phyloP scores from a whole-genome alignment of 1,284 basidiomycete species.

The Rhodotorula sp. region DNA sequence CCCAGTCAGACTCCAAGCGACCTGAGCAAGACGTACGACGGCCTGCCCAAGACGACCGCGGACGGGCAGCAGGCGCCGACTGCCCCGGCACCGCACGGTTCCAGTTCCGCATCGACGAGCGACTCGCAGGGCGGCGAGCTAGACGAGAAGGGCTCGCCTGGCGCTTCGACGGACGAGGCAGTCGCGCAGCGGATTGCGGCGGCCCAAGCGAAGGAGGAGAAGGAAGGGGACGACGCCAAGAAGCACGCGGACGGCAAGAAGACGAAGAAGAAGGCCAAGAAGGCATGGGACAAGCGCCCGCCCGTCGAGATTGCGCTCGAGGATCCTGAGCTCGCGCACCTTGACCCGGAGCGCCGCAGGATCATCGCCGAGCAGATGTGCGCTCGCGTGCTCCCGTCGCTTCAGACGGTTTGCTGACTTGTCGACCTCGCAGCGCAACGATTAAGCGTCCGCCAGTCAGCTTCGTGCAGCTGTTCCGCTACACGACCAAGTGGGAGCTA shows the following conservation, averaged over 20 bases:
- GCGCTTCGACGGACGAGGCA: conserved; percentile 13
- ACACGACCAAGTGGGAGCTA: conserved; percentile 37
- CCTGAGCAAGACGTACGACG: background rate
- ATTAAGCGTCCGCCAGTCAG: conserved; percentile 19
- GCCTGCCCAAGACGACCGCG: background rate
- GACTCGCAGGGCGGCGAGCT: background rate
- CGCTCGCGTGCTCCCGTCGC: background rate
- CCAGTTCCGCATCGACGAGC: background rate
- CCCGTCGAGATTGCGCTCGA: conserved; percentile 29
- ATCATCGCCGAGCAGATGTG: conserved; percentile 38
- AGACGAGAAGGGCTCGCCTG: background rate
- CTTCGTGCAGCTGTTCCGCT: conserved; percentile 30
- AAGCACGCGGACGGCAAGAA: background rate
- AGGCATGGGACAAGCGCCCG: conserved; percentile 3
- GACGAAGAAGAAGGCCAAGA: conserved; percentile 9
- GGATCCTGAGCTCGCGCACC: conserved; percentile 31
- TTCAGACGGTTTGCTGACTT: background rate
- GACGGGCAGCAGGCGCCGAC: background rate
- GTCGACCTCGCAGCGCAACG: background rate
- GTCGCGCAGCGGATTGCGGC: background rate
- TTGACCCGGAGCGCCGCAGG: conserved; percentile 31
- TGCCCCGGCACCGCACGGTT: background rate
- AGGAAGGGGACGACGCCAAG: background rate
- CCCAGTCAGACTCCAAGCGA: background rate
- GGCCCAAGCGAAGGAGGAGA: background rate